Evolutionary conservation across 2,329 filamentous ascomycete species (phyloP), one percentile per base, ranked within the genome.

Genomic region (Hymenoscyphus occultus): DNA sequence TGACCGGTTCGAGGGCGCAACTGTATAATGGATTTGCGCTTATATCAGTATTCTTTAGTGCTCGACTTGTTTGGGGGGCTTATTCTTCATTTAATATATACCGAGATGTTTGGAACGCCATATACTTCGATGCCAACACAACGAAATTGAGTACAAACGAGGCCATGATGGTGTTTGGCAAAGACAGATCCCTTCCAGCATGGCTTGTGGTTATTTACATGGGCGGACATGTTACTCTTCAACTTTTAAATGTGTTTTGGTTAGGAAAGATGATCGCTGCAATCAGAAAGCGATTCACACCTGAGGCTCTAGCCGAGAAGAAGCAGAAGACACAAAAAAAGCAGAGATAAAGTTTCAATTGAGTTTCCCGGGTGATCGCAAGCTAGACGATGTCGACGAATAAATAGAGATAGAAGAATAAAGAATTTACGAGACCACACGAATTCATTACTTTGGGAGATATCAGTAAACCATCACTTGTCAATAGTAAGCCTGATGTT

Each of bases 241-340:
- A 92, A 72, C 80, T 83, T n/a, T 79, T 94, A 63, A 94, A 94
- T 77, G 86, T 90, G 71, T 90, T 87, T 77, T 94, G 91, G 91
- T 93, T 93, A 75, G 81, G 86, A 73, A 92, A 91, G 83, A 94
- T 94, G 91, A 87, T 72, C 59, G 65, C 66, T 2, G 69, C 71
- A 1, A 68, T 72, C 3, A 69, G 58, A 57, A 74, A 71, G 64
- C 64, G 70, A 14, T 73, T 72, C 56, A 62, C 60, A 7, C 60
- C 60, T 42, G 60, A 62, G 42, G 60, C 60, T 48, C 39, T 40
- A 31, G 60, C 60, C 28, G 58, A 60, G 60, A 45, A 40, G 31
- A 57, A 56, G 35, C 60, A 22, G 39, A 51, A 12, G n/a, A 56
- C n/a, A n/a, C 22, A 56, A 31, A 57, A 31, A 28, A 57, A 57